A percentile compares a stretch with the other conserved stretches of the same genome.
phyloP scores from a whole-genome alignment of 2,329 filamentous ascomycete genomes.

The Fusarium acutatum region DNA sequence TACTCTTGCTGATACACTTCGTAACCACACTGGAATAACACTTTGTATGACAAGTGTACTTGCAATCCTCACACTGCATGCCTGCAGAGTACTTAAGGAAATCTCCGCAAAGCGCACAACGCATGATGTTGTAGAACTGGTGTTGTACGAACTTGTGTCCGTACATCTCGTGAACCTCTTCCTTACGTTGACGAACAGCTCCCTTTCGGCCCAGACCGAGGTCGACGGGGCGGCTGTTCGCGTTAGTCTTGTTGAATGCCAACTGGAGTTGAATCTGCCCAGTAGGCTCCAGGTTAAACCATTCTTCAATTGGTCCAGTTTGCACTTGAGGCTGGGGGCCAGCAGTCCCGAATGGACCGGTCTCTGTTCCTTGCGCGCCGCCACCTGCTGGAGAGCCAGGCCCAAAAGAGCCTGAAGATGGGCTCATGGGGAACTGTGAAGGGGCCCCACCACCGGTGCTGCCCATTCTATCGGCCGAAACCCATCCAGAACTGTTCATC shows the following conservation, averaged over 20 bases:
- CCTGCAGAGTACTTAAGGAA: slow-evolving; percentile 98
- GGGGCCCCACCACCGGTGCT: slow-evolving; percentile 60
- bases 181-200: slow-evolving; percentile 95
- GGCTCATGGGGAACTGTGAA: slow-evolving; percentile 66
- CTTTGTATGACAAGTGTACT: slow-evolving; percentile 98
- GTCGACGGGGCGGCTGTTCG: slow-evolving; percentile 83
- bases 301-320: slow-evolving; percentile 80
- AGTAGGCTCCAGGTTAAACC: slow-evolving; percentile 96
- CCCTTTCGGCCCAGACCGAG: slow-evolving; percentile 93
- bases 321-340: slow-evolving; percentile 59
- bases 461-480: slow-evolving; percentile 95
- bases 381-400: slow-evolving; percentile 54
- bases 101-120: slow-evolving; percentile 95
- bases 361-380: slow-evolving; percentile 44
- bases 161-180: slow-evolving; percentile 98
- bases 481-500: slow-evolving; percentile 94
- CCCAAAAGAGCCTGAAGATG: slow-evolving; percentile 54
- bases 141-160: slow-evolving; percentile 99
- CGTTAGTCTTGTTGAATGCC: slow-evolving; percentile 91
- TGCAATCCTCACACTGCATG: slow-evolving; percentile 99
- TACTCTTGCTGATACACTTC: slow-evolving; percentile 99
- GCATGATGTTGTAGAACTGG: slow-evolving; percentile 99
- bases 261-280: slow-evolving; percentile 91
- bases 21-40: slow-evolving; percentile 97
- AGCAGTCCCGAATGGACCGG: slow-evolving; percentile 46